Evolutionary conservation across 2,329 filamentous ascomycete species (phyloP).

Genomic region (Nemania serpens): DNA sequence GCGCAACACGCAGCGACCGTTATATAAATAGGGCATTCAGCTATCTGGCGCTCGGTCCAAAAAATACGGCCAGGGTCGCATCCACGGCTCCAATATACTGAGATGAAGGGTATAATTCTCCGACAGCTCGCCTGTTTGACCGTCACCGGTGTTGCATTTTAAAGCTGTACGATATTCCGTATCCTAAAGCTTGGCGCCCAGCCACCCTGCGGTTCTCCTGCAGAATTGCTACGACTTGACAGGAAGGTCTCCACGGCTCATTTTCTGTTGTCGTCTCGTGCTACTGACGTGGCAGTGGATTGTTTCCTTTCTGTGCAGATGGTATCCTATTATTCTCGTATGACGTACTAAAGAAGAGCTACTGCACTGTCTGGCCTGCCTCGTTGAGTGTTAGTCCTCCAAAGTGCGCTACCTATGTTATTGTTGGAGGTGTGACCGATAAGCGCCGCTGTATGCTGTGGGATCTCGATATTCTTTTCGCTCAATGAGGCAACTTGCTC

Average conservation of each 20-base stretch:
- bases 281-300: conserved; percentile 21
- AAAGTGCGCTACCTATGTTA: background rate
- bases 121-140: background rate
- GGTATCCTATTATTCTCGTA: conserved; percentile 6
- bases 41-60: background rate
- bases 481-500: background rate
- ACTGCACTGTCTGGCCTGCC: conserved; percentile 5
- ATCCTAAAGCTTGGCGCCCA: conserved; percentile 26
- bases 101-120: background rate
- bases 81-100: background rate
- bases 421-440: background rate
- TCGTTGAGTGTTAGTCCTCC: conserved; percentile 16
- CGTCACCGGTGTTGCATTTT: conserved; percentile 12
- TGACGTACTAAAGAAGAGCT: conserved; percentile 2
- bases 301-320: background rate
- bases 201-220: conserved; percentile 18
- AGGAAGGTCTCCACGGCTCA: conserved; percentile 25
- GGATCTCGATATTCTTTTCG: background rate
- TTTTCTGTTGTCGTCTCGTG: conserved; percentile 14
- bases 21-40: background rate
- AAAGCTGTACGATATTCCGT: conserved; percentile 19
- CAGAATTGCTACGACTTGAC: conserved; percentile 25
- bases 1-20: background rate
- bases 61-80: background rate
- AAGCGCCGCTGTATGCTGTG: background rate